Conservation (phyloP, 306 rosid species). For the Pyrus pyrifolia region DNA sequence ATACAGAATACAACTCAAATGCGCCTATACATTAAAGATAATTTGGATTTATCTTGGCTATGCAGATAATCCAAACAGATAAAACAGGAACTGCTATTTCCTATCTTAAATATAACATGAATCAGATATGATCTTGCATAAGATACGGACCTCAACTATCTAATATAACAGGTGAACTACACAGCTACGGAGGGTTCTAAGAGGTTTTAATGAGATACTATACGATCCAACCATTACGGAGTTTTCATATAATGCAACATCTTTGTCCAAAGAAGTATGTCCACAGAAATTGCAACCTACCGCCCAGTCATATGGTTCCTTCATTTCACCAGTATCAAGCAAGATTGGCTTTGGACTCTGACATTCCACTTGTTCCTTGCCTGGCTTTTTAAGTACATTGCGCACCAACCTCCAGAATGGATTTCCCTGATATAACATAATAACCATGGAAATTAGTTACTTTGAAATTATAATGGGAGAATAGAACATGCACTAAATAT, state of each 20-base stretch:
- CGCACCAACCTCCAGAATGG: constrained; percentile 80
- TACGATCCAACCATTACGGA: constrained; percentile 3
- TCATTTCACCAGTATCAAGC: constrained; percentile 95
- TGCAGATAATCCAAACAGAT: neutral
- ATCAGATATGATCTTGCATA: neutral
- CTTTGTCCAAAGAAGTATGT: constrained; percentile 6
- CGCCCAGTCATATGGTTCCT: constrained; percentile 87
- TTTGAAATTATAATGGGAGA: neutral
- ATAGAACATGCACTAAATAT: neutral
- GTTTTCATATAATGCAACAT: constrained; percentile 2
- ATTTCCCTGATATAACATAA: constrained; percentile 55
- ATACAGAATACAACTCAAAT: neutral
- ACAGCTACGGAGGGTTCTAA: neutral
- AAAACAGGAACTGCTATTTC: neutral
- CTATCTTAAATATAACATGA: neutral
- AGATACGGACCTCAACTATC: neutral
- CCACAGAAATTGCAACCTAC: constrained; percentile 42
- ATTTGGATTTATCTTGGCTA: neutral
- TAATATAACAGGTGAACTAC: neutral
- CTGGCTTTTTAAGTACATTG: constrained; percentile 55
- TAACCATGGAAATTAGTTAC: constrained; percentile 13
- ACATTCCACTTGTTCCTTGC: constrained; percentile 63
- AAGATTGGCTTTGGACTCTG: constrained; percentile 86
- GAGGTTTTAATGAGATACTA: neutral
- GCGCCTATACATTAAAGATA: neutral